phyloP scores from a whole-genome alignment of 2,329 filamentous ascomycete species.

The Cytospora leucostoma region DNA sequence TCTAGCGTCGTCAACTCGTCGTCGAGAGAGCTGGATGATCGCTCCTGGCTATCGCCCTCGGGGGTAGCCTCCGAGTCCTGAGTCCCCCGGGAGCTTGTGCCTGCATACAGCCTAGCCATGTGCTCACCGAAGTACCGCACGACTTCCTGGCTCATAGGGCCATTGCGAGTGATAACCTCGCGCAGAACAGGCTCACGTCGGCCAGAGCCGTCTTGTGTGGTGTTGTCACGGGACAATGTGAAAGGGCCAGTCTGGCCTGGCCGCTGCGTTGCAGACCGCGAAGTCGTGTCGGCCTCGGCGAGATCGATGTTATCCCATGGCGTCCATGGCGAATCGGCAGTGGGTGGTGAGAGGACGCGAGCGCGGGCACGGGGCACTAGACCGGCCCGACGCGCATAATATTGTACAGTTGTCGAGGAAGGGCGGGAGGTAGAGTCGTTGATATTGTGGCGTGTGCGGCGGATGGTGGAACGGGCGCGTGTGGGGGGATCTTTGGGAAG shows the following conservation, averaged over 20 bases:
- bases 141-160: slow-evolving; percentile 24
- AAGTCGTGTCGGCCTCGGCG: slow-evolving; percentile 3
- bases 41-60: background rate
- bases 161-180: slow-evolving; percentile 21
- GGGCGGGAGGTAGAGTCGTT: slow-evolving; percentile 9
- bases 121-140: slow-evolving; percentile 26
- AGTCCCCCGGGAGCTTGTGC: slow-evolving; percentile 17
- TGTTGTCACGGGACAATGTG: slow-evolving; percentile 8
- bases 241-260: slow-evolving; percentile 5
- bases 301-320: slow-evolving; percentile 20
- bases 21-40: slow-evolving; percentile 5
- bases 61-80: slow-evolving; percentile 12
- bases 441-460: slow-evolving; percentile 27
- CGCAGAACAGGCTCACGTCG: slow-evolving; percentile 16
- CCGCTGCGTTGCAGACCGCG: slow-evolving; percentile 8
- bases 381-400: slow-evolving; percentile 13
- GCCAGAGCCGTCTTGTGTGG: slow-evolving; percentile 14
- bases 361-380: slow-evolving; percentile 3
- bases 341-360: slow-evolving; percentile 13
- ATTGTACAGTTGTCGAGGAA: slow-evolving; percentile 13
- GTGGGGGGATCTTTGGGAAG: slow-evolving; percentile 32
- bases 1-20: background rate
- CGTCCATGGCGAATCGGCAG: slow-evolving; percentile 12
- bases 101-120: slow-evolving; percentile 24
- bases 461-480: slow-evolving; percentile 35